phyloP scores from a whole-genome alignment of 306 rosid species.

The Prosopis cineraria region DNA sequence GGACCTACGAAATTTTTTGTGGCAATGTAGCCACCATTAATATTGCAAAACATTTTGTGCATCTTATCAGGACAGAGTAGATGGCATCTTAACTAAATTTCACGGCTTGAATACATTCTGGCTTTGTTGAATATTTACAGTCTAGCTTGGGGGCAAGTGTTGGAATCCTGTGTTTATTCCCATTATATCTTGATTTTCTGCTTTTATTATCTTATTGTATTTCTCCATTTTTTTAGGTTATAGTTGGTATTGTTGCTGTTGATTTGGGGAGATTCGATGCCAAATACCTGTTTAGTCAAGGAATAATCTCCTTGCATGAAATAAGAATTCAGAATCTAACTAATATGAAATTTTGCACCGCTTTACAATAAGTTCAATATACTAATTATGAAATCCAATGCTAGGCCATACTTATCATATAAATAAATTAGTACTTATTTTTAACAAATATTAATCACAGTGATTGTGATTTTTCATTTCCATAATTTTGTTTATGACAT shows the following conservation, averaged over 20 bases:
- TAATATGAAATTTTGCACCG: neutral
- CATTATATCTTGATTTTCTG: no score
- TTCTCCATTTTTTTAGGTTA: no score
- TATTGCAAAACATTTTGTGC: no score
- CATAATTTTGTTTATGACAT: conserved; percentile 27
- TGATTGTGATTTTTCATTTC: conserved; percentile 15
- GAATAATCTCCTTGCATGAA: no score
- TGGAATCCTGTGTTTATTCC: neutral
- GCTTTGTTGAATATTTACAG: neutral
- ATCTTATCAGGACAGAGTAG: neutral
- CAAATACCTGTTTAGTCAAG: neutral
- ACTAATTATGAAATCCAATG: neutral
- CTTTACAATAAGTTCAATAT: neutral
- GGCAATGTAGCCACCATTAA: neutral
- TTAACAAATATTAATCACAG: neutral
- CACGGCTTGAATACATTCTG: no score
- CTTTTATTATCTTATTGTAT: no score
- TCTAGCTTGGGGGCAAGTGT: neutral
- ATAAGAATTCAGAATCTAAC: neutral
- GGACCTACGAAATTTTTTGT: neutral
- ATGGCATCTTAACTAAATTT: neutral
- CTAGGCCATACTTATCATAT: neutral
- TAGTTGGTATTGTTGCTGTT: neutral
- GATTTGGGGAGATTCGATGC: neutral
- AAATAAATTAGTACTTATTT: neutral